Conservation (phyloP, 345 rosid genomes). For the Heritiera littoralis region DNA sequence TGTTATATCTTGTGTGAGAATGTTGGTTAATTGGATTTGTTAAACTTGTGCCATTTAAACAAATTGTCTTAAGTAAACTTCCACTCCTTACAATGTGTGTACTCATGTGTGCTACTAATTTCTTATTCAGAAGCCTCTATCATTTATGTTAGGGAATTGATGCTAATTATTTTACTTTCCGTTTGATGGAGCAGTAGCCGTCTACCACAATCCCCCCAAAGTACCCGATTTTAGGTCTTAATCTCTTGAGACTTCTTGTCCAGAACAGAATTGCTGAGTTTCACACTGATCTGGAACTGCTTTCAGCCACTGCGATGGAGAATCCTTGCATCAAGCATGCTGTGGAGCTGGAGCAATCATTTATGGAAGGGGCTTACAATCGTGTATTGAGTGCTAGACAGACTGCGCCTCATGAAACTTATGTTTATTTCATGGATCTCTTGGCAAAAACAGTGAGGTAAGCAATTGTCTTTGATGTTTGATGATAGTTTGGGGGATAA, state of each 20-base stretch:
- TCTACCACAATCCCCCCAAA: conserved; percentile 74
- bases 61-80: not conserved
- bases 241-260: conserved; percentile 88
- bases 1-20: not conserved
- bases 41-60: not conserved
- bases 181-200: conserved; percentile 50
- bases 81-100: not conserved
- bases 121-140: not conserved
- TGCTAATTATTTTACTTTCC: conserved; percentile 15
- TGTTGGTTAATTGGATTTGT: conserved; percentile 1
- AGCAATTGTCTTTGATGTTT: conserved; percentile 8
- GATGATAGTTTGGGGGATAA: not conserved
- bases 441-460: conserved; percentile 97
- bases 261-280: conserved; percentile 97
- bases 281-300: conserved; percentile 91
- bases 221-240: conserved; percentile 85
- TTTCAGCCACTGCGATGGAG: conserved; percentile 73
- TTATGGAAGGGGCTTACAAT: conserved; percentile 98
- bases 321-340: conserved; percentile 93
- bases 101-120: not conserved
- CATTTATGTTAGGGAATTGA: not conserved
- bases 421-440: conserved; percentile 97
- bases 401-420: conserved; percentile 80
- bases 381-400: conserved; percentile 92
- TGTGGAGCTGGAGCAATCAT: conserved; percentile 98